Percentiles rank a stretch among this genome's conserved stretches.
Evolutionary conservation across 768 basidiomycete species (phyloP).

Genomic region (Clitopilus hobsonii): DNA sequence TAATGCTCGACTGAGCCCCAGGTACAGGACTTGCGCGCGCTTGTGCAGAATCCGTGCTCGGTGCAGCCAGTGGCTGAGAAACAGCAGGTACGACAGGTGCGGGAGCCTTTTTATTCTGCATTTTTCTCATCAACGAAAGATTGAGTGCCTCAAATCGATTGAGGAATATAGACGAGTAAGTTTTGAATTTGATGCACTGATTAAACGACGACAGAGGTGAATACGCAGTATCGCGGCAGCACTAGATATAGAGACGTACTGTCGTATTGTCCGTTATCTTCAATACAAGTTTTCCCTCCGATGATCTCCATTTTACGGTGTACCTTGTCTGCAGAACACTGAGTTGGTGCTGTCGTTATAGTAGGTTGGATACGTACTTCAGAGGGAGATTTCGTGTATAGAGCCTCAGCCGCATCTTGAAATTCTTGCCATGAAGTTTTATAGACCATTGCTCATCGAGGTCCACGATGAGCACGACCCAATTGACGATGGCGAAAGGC

Average conservation of each 20-base stretch:
- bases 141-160: slow-evolving; percentile 96
- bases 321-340: slow-evolving; percentile 66
- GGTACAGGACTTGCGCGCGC: slow-evolving; percentile 22
- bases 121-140: slow-evolving; percentile 78
- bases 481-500: neutral
- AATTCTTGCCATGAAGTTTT: slow-evolving; percentile 87
- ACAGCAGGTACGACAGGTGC: slow-evolving; percentile 16
- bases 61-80: slow-evolving; percentile 15
- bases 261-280: slow-evolving; percentile 91
- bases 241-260: slow-evolving; percentile 41
- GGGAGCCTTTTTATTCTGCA: slow-evolving; percentile 58
- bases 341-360: neutral
- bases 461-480: slow-evolving; percentile 11
- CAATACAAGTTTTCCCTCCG: slow-evolving; percentile 82
- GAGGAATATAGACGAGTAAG: slow-evolving; percentile 88
- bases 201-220: neutral
- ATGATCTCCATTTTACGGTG: slow-evolving; percentile 86
- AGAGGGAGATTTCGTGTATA: slow-evolving; percentile 77
- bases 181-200: slow-evolving; percentile 96
- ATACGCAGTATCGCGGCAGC: neutral
- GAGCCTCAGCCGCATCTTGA: slow-evolving; percentile 82
- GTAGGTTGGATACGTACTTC: slow-evolving; percentile 42
- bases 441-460: slow-evolving; percentile 75
- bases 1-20: slow-evolving; percentile 26
- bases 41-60: neutral